phyloP scores from a whole-genome alignment of 495 filamentous ascomycete species.

The Neurospora sp. region DNA sequence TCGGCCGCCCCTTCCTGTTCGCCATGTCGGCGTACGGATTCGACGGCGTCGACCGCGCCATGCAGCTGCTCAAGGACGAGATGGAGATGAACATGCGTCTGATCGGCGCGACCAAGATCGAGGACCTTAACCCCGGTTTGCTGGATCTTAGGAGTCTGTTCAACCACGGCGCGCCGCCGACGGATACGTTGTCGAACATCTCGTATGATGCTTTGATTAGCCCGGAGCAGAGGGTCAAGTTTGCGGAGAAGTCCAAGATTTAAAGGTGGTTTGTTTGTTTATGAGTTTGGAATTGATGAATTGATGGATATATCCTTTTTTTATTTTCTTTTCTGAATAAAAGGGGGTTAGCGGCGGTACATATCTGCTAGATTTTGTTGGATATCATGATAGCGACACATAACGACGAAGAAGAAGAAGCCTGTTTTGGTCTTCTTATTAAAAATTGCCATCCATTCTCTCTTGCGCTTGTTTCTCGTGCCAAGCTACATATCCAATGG shows the following conservation, averaged over 20 bases:
- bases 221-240: conserved; percentile 28
- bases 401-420: background rate
- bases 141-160: conserved; percentile 66
- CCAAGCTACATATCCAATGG: background rate
- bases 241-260: conserved; percentile 2
- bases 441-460: background rate
- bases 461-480: background rate
- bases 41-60: conserved; percentile 78
- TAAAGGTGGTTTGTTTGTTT: background rate
- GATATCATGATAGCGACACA: background rate
- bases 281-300: background rate
- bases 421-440: background rate
- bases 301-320: background rate
- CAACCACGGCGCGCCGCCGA: conserved; percentile 58
- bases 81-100: conserved; percentile 99
- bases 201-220: conserved; percentile 35
- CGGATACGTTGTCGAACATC: conserved; percentile 49
- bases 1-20: conserved; percentile 89
- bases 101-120: conserved; percentile 65
- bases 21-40: conserved; percentile 93
- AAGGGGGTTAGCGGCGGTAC: background rate
- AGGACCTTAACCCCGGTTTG: conserved; percentile 67
- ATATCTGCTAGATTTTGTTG: background rate
- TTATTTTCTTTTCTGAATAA: background rate
- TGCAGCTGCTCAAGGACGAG: conserved; percentile 94